Conservation (phyloP, 2,329 filamentous ascomycete genomes). For the Claviceps sp. region DNA sequence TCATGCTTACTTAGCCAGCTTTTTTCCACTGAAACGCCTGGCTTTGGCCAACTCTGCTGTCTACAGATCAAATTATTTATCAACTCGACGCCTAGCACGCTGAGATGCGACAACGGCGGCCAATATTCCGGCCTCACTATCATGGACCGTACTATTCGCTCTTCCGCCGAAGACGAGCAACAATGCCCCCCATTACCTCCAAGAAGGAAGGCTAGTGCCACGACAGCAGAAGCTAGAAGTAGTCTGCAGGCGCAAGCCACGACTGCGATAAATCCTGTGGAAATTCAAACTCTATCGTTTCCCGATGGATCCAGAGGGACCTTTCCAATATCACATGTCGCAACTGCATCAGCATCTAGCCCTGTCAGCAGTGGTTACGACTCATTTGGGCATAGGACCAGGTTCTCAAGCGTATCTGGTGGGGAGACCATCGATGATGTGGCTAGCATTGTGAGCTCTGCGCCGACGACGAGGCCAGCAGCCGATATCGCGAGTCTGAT, state of each 20-base stretch:
- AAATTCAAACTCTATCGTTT: constrained; percentile 64
- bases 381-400: constrained; percentile 21
- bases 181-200: constrained; percentile 43
- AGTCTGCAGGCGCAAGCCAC: constrained; percentile 54
- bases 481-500: constrained; percentile 75
- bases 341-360: constrained; percentile 21
- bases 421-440: constrained; percentile 44
- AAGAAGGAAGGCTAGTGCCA: constrained; percentile 25
- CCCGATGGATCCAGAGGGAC: constrained; percentile 56
- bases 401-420: constrained; percentile 18
- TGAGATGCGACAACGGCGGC: constrained; percentile 16
- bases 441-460: constrained; percentile 53
- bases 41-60: neutral
- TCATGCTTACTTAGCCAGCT: neutral
- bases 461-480: constrained; percentile 46
- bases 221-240: constrained; percentile 22
- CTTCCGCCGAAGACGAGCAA: constrained; percentile 23
- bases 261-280: constrained; percentile 70
- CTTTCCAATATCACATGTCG: constrained; percentile 30
- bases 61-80: neutral
- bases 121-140: constrained; percentile 7
- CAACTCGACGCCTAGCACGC: constrained; percentile 1
- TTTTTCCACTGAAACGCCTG: neutral
- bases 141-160: constrained; percentile 17
- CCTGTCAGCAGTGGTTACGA: constrained; percentile 26